These are phyloP conservation scores for Fusarium clavum DNA, from an alignment of 2,329 filamentous ascomycete species.

Conservation along the genomic window DNA sequence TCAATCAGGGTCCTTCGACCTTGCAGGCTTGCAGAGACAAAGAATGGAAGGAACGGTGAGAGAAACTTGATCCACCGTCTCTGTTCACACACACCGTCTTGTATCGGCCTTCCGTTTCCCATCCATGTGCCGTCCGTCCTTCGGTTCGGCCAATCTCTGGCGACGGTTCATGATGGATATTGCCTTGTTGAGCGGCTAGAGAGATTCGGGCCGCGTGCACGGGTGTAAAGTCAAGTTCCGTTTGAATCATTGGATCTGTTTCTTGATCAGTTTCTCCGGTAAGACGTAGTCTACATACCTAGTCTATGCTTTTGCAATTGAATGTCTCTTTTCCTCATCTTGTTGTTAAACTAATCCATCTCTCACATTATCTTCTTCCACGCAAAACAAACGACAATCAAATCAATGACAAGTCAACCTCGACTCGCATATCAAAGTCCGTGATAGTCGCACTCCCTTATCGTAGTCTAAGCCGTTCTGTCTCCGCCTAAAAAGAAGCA, in stretches of 20 bases:
- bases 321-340: not conserved
- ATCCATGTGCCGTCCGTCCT: slow-evolving; percentile 20
- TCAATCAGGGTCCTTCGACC: not conserved
- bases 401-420: slow-evolving; percentile 1
- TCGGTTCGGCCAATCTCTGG: slow-evolving; percentile 29
- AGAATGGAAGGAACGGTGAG: slow-evolving; percentile 30
- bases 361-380: not conserved
- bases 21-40: not conserved
- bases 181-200: slow-evolving; percentile 33
- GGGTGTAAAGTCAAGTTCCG: slow-evolving; percentile 30
- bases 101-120: slow-evolving; percentile 35
- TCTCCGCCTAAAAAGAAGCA: slow-evolving; percentile 19
- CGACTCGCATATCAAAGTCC: slow-evolving; percentile 15
- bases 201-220: slow-evolving; percentile 43
- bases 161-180: slow-evolving; percentile 1
- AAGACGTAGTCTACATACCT: not conserved
- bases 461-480: not conserved
- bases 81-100: slow-evolving; percentile 19
- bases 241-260: not conserved
- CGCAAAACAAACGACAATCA: not conserved
- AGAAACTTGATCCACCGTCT: slow-evolving; percentile 25
- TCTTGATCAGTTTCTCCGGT: not conserved
- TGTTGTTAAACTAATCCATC: not conserved
- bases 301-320: not conserved
- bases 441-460: slow-evolving; percentile 45